Conservation (phyloP, 108 stramenopile genomes). For the Discostella stelligeroides region DNA sequence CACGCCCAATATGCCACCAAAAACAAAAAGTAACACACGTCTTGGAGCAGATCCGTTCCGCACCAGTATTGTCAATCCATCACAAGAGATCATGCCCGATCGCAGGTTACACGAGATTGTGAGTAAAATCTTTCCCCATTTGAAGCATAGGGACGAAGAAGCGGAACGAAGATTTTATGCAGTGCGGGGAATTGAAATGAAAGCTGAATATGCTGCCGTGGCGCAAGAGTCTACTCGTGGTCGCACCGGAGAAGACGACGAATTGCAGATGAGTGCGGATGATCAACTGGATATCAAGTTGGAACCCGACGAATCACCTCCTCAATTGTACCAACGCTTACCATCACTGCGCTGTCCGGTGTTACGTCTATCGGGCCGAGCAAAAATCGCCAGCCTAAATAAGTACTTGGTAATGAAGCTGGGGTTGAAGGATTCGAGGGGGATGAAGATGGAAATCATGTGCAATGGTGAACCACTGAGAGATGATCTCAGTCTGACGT, state of each 20-base stretch:
- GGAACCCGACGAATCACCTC: constrained; percentile 12
- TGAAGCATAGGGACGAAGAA: constrained; percentile 50
- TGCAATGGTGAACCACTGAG: constrained; percentile 56
- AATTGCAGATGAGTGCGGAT: constrained; percentile 9
- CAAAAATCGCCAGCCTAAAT: constrained; percentile 47
- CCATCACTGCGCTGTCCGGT: constrained; percentile 24
- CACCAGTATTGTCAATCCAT: constrained; percentile 8
- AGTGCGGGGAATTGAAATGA: constrained; percentile 43
- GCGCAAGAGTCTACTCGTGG: background rate
- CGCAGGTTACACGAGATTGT: constrained; percentile 61
- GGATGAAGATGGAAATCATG: constrained; percentile 46
- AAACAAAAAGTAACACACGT: constrained; percentile 24
- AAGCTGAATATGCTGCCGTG: constrained; percentile 37
- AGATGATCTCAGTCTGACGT: constrained; percentile 62
- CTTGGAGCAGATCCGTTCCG: constrained; percentile 53
- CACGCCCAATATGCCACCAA: no score
- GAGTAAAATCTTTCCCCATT: constrained; percentile 54
- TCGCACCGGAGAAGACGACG: background rate
- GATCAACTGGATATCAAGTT: constrained; percentile 40
- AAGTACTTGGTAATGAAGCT: constrained; percentile 49
- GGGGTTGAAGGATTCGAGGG: constrained; percentile 24
- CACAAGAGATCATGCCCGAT: constrained; percentile 48
- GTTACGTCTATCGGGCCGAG: constrained; percentile 38
- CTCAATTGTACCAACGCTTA: constrained; percentile 13
- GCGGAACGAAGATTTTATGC: constrained; percentile 50